Conservation (phyloP, 2,329 filamentous ascomycete genomes). For the Colletotrichum sp. region DNA sequence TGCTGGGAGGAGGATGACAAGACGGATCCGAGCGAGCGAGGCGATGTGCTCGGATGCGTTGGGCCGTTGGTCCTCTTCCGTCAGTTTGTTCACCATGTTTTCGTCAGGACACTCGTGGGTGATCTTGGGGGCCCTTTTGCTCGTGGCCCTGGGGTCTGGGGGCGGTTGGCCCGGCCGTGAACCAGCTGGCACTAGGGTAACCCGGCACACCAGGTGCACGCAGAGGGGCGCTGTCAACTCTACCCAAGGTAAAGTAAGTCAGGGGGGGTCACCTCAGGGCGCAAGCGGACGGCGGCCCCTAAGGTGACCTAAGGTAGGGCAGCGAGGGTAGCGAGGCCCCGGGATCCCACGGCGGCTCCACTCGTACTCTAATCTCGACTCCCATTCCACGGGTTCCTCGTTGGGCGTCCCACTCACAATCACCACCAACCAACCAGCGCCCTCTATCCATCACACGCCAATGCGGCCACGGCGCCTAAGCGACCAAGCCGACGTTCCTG, state of each 20-base stretch:
- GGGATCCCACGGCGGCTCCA: not conserved
- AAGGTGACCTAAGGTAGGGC: not conserved
- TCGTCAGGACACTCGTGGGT: not conserved
- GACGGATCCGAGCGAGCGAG: constrained; percentile 8
- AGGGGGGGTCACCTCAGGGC: not conserved
- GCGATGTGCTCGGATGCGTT: constrained; percentile 11
- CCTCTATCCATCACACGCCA: not conserved
- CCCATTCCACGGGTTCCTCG: not conserved
- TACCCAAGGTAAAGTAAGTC: not conserved
- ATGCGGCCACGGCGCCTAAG: constrained; percentile 6
- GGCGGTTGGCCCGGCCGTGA: not conserved
- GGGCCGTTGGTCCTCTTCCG: not conserved
- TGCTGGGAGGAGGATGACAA: not conserved
- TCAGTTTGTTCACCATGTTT: not conserved
- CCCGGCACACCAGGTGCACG: not conserved
- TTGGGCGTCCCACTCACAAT: not conserved
- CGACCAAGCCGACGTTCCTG: not conserved
- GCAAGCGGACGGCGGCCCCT: not conserved
- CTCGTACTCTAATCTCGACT: not conserved
- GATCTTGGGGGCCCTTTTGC: not conserved
- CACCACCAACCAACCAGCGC: not conserved
- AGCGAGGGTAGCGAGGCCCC: not conserved
- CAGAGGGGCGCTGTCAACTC: not conserved
- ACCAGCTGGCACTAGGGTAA: not conserved
- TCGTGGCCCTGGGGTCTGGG: not conserved